Evolutionary conservation across 208 protist species (phyloP).

Genomic region (Acanthamoeba sp.): DNA sequence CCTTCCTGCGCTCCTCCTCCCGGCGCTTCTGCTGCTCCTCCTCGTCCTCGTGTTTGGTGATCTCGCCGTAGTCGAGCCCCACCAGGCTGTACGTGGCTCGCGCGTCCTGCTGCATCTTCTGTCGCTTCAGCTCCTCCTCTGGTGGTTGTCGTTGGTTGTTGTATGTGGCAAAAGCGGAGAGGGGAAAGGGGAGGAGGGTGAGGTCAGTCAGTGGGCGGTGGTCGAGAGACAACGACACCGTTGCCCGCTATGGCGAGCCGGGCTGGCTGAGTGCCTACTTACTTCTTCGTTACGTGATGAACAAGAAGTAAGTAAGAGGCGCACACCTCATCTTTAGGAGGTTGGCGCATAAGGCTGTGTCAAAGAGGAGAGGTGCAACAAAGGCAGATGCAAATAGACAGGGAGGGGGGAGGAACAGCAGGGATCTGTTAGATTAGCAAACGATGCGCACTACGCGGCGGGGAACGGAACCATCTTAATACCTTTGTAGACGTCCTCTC

Average conservation of each 20-base stretch:
- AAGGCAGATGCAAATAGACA: background rate
- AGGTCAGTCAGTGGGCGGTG: background rate
- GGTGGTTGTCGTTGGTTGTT: no score
- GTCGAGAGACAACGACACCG: no score
- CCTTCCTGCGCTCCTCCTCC: background rate
- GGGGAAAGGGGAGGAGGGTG: background rate
- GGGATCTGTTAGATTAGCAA: background rate
- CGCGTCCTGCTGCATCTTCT: constrained; percentile 65
- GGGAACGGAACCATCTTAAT: background rate
- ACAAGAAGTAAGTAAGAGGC: background rate
- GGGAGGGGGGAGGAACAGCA: background rate
- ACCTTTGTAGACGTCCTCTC: constrained; percentile 70
- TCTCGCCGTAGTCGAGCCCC: constrained; percentile 25
- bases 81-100: background rate
- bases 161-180: background rate
- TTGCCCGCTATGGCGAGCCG: no score
- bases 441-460: background rate
- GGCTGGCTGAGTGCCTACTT: background rate
- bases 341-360: background rate
- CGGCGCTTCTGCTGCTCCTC: background rate
- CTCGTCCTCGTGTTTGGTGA: background rate
- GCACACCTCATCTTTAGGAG: background rate
- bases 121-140: constrained; percentile 66
- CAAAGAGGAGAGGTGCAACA: background rate
- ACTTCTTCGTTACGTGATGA: background rate